A percentile compares a stretch with the other conserved stretches of the same genome.
These are phyloP conservation scores for Lasiodiplodia sp. DNA, from an alignment of 2,329 filamentous ascomycete species.

Conservation along the genomic window DNA sequence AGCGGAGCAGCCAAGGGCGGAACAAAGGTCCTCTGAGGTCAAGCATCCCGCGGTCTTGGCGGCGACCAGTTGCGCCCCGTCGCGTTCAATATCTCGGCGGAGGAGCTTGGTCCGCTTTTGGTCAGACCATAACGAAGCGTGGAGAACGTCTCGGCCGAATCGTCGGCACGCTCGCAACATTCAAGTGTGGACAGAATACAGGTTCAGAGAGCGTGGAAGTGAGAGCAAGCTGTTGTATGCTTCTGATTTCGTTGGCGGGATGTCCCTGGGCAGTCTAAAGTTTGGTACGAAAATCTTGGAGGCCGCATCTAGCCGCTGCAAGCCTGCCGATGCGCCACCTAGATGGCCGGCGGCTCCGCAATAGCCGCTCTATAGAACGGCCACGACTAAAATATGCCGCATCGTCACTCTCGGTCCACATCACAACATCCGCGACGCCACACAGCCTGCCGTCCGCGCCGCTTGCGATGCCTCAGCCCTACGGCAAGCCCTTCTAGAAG, in stretches of 20 bases:
- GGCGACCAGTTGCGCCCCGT: not conserved
- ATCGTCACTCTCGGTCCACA: slow-evolving; percentile 5
- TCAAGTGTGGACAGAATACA: not conserved
- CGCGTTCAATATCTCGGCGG: slow-evolving; percentile 2
- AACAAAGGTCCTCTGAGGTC: slow-evolving; percentile 1
- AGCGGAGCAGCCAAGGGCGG: slow-evolving; percentile 24
- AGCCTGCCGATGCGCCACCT: not conserved
- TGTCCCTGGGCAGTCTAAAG: too few relatives aligned
- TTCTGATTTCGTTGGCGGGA: not conserved
- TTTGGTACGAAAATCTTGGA: not conserved
- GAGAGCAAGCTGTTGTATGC: not conserved
- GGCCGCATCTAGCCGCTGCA: slow-evolving; percentile 12
- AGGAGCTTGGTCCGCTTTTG: slow-evolving; percentile 10
- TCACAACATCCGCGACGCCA: slow-evolving; percentile 14
- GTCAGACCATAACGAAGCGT: slow-evolving; percentile 10
- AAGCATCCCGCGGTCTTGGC: slow-evolving; percentile 3
- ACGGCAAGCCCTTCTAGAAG: slow-evolving; percentile 21
- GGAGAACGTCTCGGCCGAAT: not conserved
- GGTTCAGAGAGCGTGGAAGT: not conserved
- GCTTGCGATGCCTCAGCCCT: slow-evolving; percentile 15
- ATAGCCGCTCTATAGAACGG: not conserved
- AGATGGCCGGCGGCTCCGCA: not conserved
- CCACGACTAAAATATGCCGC: slow-evolving; percentile 6
- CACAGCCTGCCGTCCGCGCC: slow-evolving; percentile 1
- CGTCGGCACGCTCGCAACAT: not conserved